These are phyloP conservation scores for Talaromyces sp. DNA, from an alignment of 2,329 filamentous ascomycete species.

Conservation along the genomic window DNA sequence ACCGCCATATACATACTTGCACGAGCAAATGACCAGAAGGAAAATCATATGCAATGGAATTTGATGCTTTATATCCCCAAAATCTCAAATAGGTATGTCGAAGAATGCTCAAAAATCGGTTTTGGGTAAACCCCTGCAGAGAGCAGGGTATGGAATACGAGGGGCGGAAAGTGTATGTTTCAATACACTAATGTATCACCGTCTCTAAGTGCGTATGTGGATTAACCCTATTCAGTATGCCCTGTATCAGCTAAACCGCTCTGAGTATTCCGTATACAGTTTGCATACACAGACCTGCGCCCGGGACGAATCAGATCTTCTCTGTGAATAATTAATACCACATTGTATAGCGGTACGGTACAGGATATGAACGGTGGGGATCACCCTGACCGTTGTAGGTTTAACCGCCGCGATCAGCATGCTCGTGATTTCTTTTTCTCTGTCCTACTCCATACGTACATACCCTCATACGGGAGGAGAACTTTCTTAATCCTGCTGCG, in stretches of 20 bases:
- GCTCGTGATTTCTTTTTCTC: not conserved
- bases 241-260: not conserved
- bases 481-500: not conserved
- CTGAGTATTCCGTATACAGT: not conserved
- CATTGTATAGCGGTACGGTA: not conserved
- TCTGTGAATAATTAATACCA: not conserved
- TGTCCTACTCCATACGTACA: not conserved
- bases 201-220: too few relatives aligned
- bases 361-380: not conserved
- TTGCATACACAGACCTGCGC: not conserved
- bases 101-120: not conserved
- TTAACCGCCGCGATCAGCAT: not conserved
- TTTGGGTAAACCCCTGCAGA: not conserved
- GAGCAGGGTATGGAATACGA: not conserved
- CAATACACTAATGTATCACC: not conserved
- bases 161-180: not conserved
- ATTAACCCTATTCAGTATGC: not conserved
- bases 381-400: not conserved
- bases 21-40: not conserved
- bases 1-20: not conserved
- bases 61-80: not conserved
- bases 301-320: not conserved
- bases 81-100: not conserved
- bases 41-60: not conserved
- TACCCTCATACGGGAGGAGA: not conserved